phyloP scores from a whole-genome alignment of 257 asterid species.

The Jaltomata sinuosa region DNA sequence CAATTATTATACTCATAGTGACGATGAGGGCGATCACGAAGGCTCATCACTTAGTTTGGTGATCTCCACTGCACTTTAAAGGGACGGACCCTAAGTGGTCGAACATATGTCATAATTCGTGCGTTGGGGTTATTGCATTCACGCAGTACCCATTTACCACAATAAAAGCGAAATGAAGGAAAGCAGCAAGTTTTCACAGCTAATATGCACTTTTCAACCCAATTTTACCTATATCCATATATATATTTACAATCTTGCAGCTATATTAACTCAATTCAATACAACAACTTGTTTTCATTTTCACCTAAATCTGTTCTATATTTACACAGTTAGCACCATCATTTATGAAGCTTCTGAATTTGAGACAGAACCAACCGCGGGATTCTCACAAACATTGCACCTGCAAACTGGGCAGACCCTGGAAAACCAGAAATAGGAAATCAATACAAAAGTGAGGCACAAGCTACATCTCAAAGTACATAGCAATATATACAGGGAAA shows the following conservation, averaged over 20 bases:
- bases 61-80: neutral
- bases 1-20: neutral
- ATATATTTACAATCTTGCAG: neutral
- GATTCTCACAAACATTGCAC: constrained; percentile 49
- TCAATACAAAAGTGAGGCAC: neutral
- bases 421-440: constrained; percentile 12
- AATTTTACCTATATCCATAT: neutral
- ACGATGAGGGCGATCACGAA: neutral
- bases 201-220: neutral
- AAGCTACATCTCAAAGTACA: neutral
- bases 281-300: neutral
- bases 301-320: neutral
- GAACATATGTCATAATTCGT: neutral
- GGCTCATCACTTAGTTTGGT: neutral
- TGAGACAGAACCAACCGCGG: constrained; percentile 30
- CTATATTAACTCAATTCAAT: neutral
- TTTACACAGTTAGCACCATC: constrained; percentile 21
- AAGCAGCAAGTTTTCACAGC: neutral
- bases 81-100: neutral
- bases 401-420: constrained; percentile 87
- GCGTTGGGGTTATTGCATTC: neutral
- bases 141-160: neutral
- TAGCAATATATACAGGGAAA: neutral
- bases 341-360: constrained; percentile 8
- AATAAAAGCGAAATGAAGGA: neutral